phyloP scores from a whole-genome alignment of 1,284 basidiomycete genomes.

The Malassezia sympodialis region DNA sequence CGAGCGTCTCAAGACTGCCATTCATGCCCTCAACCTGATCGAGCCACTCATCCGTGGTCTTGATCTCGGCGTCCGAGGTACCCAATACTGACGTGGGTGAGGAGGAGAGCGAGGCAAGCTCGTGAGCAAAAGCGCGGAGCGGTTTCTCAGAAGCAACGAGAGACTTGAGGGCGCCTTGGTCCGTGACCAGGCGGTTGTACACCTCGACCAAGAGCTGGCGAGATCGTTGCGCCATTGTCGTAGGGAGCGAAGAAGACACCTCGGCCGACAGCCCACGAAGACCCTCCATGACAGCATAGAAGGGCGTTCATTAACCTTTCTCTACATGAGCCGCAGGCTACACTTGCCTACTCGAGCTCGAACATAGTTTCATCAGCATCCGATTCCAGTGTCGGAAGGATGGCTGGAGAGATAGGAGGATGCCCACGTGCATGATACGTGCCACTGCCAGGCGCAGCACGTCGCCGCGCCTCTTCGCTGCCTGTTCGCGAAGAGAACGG shows the following conservation, averaged over 20 bases:
- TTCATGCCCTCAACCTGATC: slow-evolving; percentile 27
- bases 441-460: slow-evolving; percentile 23
- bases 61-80: slow-evolving; percentile 1
- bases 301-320: background rate
- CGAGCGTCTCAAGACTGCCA: slow-evolving; percentile 22
- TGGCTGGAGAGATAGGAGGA: slow-evolving; percentile 26
- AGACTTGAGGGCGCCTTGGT: slow-evolving; percentile 6
- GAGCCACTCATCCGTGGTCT: slow-evolving; percentile 16
- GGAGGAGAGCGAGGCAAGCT: slow-evolving; percentile 11
- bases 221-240: slow-evolving; percentile 7
- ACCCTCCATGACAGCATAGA: no score
- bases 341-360: slow-evolving; percentile 34
- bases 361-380: slow-evolving; percentile 44
- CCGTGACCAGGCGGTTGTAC: slow-evolving; percentile 12
- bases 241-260: background rate
- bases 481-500: background rate
- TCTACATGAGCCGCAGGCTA: background rate
- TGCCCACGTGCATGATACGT: slow-evolving; percentile 18
- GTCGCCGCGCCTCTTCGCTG: slow-evolving; percentile 4
- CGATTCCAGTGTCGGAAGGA: slow-evolving; percentile 27
- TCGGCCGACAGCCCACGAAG: slow-evolving; percentile 1
- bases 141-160: slow-evolving; percentile 1
- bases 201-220: slow-evolving; percentile 17
- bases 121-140: slow-evolving; percentile 10
- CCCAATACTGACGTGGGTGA: slow-evolving; percentile 12